Base-by-base conservation (phyloP, 495 filamentous ascomycete species). In the Neurospora sp. region DNA sequence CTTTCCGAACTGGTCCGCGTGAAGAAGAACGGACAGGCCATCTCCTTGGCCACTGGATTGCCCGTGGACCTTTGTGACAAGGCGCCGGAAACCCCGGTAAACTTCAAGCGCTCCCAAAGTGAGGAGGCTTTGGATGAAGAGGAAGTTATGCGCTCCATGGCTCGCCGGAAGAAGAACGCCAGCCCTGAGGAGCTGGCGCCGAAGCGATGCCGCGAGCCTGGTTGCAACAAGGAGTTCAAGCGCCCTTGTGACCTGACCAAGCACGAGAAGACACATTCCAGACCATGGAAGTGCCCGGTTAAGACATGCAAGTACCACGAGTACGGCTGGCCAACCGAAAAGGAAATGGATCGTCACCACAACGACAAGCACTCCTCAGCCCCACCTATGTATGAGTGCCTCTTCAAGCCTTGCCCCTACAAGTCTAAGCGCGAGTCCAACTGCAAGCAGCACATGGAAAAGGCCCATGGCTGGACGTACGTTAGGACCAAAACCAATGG, bases 381-480 rank as follows among this genome's bases (percentile, higher is more conserved):
- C 40, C 93, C 96, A 5, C 82, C 87, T 16, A 86, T 94, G 83
- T 97, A 87, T 81, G 88, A 91, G 77, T 99, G 96, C 83, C 81
- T 88, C n/a, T 98, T 88, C 82, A 84, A 88, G 74, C 91, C 92
- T 22, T 99, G 96, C 87, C 88, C 91, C 1, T 99, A 98, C 83
- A 89, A 93, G 77, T 97, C 94, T 59, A 98, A 97, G 85, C 91
- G 96, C 38, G 92, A 97, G 83, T 96, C 92, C 80, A 99, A 99
- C 82, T 97, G 94, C 88, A 98, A 98, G 81, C 96, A 99, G 81
- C 96, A 99, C 82, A 99, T 99, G 96, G 96, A 99, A 84, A 99
- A 98, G 81, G 90, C 94, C 0, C 96, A 99, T 77, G 90, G 90
- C 59, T 98, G 93, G 90, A 85, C 86, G 5, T 99, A 99, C 74